Evolutionary conservation across 768 basidiomycete species (phyloP).

Genomic region (Leucogyrophana mollusca): DNA sequence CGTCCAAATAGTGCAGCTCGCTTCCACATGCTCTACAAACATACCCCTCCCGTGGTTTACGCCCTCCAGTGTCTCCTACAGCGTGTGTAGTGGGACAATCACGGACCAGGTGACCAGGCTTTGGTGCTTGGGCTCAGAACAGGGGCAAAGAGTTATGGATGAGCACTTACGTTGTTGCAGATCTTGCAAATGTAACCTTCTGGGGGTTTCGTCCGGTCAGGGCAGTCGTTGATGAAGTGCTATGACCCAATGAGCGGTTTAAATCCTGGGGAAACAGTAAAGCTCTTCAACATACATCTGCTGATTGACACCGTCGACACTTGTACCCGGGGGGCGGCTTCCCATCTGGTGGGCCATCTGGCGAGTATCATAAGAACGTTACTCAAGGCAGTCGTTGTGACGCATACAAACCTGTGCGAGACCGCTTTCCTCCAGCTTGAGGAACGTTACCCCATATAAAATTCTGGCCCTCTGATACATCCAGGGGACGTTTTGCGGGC

Average conservation of each 20-base stretch:
- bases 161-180: constrained; percentile 60
- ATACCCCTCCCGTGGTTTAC: constrained; percentile 82
- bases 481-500: constrained; percentile 53
- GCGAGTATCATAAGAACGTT: no score
- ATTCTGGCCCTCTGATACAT: constrained; percentile 50
- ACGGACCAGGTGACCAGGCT: constrained; percentile 84
- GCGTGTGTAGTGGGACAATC: constrained; percentile 84
- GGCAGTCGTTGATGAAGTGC: constrained; percentile 80
- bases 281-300: constrained; percentile 49
- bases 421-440: constrained; percentile 53
- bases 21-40: constrained; percentile 91
- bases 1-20: constrained; percentile 81
- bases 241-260: constrained; percentile 24
- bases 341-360: constrained; percentile 32
- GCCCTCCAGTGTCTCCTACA: constrained; percentile 79
- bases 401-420: constrained; percentile 45
- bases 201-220: constrained; percentile 71
- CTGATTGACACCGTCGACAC: constrained; percentile 74
- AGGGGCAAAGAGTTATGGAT: constrained; percentile 4
- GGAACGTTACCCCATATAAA: constrained; percentile 68
- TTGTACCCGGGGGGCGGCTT: constrained; percentile 73
- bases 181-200: constrained; percentile 88
- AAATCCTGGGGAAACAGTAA: not conserved
- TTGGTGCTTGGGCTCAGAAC: constrained; percentile 1
- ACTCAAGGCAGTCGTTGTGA: no score